phyloP scores from a whole-genome alignment of 345 rosid species.

The Raphanus sativus region DNA sequence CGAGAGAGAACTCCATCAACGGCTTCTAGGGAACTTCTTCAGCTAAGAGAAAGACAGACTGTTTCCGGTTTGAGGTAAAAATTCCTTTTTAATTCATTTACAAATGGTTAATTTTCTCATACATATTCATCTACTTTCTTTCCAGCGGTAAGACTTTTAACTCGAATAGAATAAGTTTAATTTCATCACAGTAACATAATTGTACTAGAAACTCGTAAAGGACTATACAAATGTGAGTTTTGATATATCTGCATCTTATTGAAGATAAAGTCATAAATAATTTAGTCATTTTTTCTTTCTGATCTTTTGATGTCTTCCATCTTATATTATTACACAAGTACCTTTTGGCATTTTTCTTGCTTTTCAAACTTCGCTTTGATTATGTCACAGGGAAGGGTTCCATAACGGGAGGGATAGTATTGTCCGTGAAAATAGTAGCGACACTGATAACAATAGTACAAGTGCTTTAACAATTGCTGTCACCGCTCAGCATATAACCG shows the following conservation, averaged over 20 bases:
- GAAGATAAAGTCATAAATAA: neutral
- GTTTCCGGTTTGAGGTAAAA: slow-evolving; percentile 91
- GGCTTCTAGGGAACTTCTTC: slow-evolving; percentile 85
- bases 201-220: neutral
- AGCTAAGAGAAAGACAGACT: slow-evolving; percentile 82
- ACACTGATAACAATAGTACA: slow-evolving; percentile 41
- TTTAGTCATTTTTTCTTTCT: neutral
- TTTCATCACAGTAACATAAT: neutral
- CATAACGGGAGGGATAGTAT: slow-evolving; percentile 72
- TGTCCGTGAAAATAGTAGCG: slow-evolving; percentile 66
- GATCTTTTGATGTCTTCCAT: neutral
- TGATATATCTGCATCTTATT: slow-evolving; percentile 5
- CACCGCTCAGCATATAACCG: slow-evolving; percentile 45
- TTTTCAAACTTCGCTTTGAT: slow-evolving; percentile 10
- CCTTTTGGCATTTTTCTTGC: slow-evolving; percentile 1
- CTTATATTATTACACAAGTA: neutral
- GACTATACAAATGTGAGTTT: neutral
- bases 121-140: neutral
- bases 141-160: neutral
- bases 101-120: neutral
- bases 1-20: slow-evolving; percentile 74
- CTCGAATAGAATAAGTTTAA: neutral
- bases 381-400: slow-evolving; percentile 74
- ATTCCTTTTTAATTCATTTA: slow-evolving; percentile 3
- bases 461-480: slow-evolving; percentile 42